Base-by-base conservation (phyloP, 2,329 filamentous ascomycete species). In the Alternaria gaisen region DNA sequence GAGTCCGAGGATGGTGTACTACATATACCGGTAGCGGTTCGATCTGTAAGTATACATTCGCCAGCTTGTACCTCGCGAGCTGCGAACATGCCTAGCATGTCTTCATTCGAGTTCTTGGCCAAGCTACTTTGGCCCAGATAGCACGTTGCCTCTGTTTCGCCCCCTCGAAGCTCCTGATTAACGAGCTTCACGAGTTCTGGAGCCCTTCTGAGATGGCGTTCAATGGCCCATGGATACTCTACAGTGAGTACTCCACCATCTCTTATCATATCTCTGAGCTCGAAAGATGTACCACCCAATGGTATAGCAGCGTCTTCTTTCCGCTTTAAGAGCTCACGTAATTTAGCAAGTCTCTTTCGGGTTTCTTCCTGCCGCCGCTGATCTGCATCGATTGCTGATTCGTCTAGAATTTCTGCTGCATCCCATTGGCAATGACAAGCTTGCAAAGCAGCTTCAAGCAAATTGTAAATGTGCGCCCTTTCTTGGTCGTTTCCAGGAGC, bases 341-440 rank as follows among this genome's bases (percentile, higher is more conserved):
- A 47, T 3, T 24, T 51, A 3, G 47, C 57, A 5, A 56, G 46
- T 50, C 56, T 63, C 41, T 36, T 22, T 12, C n/a, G 4, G 42
- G 58, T 48, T 20, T 43, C 12, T 44, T 28, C 18, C 38, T 14
- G 3, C 38, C 22, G 32, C 24, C 10, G 11, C 5, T 20, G 16
- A 9, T 20, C 26, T 18, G 16, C 9, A 3, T 10, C 11, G 11
- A 24, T 53, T 3, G 16, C 38, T 16, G 52, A 43, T 14, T 58
- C 48, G 51, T 56, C 56, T 58, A 61, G 66, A 4, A 64, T 58
- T 16, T 63, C 51, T 30, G 56, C 46, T 36, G 58, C 61, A 30
- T 69, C 66, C 56, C 56, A 69, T 66, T 54, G 72, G 54, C 64
- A 74, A 58, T 44, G 67, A 56, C 44, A 74, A 62, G 58, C 65